Base-by-base conservation (phyloP, 2,329 filamentous ascomycete species). In the Metarhizium humberi region DNA sequence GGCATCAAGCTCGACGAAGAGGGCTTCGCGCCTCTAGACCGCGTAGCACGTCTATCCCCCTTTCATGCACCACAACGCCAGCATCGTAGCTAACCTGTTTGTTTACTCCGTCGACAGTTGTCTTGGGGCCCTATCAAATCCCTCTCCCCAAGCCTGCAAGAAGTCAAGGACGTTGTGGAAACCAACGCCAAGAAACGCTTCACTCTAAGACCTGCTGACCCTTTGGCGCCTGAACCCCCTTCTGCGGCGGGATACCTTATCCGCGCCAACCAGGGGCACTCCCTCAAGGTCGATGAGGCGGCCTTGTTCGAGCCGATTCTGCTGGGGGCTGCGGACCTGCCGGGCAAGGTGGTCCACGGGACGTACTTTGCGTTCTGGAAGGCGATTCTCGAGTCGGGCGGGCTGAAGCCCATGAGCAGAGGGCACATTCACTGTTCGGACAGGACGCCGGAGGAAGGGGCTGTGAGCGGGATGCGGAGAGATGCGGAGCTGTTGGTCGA, bases 221-320 rank as follows among this genome's bases (percentile, higher is more conserved):
- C 64, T 2, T 59, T 57, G 5, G 52, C 55, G 54, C 64, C 54
- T 4, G 59, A 63, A 18, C 67, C 68, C 20, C 66, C 67, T 8
- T 75, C 87, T 51, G 78, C 89, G 0, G 69, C 78, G 0, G 78
- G 87, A 69, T 96, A 86, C 75, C 78, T 95, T 36, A 96, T 99
- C 72, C 90, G 94, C 64, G 94, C 94, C 32, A 96, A 95, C 66
- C 94, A 97, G 74, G 94, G 94, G 54, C 94, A 97, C 75, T 90
- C 84, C 63, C 88, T 99, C 66, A 83, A 84, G 65, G 73, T 85
- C 40, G 86, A 89, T 32, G 83, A 83, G n/a, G 82, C 86, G 50
- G 80, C 80, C 0, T 78, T 95, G 2, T 80, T 96, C 3, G 79
- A 77, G 20, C 84, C 86, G 6, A 76, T 96, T 56, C 85, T 82